Evolutionary conservation across 108 stramenopile genomes (phyloP), one percentile per base, ranked within the genome.

Genomic region (Mediolabrus comicus): DNA sequence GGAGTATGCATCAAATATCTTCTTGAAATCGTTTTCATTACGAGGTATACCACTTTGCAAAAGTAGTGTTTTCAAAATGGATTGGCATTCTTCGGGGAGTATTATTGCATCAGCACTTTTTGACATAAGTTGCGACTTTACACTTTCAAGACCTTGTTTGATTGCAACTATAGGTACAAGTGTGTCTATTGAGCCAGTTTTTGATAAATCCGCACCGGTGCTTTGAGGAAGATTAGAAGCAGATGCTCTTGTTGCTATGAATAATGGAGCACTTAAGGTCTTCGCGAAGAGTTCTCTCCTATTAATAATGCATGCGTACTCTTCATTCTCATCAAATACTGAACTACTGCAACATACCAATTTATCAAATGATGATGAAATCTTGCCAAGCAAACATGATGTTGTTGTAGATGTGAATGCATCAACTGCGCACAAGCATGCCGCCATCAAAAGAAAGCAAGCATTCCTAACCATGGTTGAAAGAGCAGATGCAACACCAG

Each of bases 1-100:
- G 0, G 88, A 89, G 65, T 89, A 94, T 26, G 79, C 83, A 70
- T 94, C 92, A 81, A 94, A 94, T 16, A 89, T 25, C 36, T 82
- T 67, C 69, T 94, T 94, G 70, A 94, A 91, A 27, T 32, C 53
- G 12, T 67, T 79, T 69, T 93, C 89, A 39, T 80, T 74, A 52
- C 41, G 61, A 9, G 89, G 92, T 49, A 89, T 72, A 11, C 26
- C 3, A 22, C 46, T 7, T 22, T 49, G 46, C n/a, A n/a, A n/a
- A 8, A 34, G 9, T 7, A 73, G 36, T 19, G 53, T 19, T 38
- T 49, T 62, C 6, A 74, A 49, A 2, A 54, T 30, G 34, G 29
- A 22, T 41, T 41, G 34, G 63, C 75, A 77, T 38, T 33, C 41
- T 62, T 75, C 54, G 14, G 74, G 38, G 9, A 53, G 3, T 31